Base-by-base conservation (phyloP, 78 protist genomes). In the Monosiga brevicollis region DNA sequence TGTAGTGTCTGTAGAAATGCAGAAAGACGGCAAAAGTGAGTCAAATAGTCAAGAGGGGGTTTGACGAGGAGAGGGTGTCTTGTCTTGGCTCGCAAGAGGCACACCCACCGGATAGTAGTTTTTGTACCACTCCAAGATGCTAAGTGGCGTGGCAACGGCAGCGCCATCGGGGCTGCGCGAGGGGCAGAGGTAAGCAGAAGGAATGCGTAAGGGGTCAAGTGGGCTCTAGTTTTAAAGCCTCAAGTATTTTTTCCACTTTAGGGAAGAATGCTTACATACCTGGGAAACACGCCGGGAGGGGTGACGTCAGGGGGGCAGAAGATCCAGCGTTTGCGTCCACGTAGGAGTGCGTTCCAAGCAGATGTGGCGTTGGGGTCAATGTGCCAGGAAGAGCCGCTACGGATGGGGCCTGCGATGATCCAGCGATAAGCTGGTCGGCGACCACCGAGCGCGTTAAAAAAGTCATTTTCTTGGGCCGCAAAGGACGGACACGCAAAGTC, bases 301-400 rank as follows among this genome's bases (percentile, higher is more conserved):
- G 80, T 32, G n/a, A 6, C 76, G 39, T 36, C 20, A 26, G 93
- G 93, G 26, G 93, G 90, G 42, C 54, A 85, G 70, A 90, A 1
- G 36, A 82, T n/a, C 91, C 90, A 90, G 1, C 54, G 39, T 81
- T 90, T 90, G n/a, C 15, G 26, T 0, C 91, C 93, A 38, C 72
- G 6, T 2, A 87, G 22, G 77, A 88, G 83, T n/a, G 84, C 85
- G 76, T 90, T 90, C 93, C 93, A 90, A 11, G 93, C 93, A 32
- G 70, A 0, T n/a, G 93, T 90, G 72, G 25, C 6, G 43, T 87
- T 84, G 39, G 93, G 93, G 74, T 90, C 93, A 34, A 38, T 79
- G 79, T 90, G 93, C 34, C 88, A 91, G 29, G 84, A 11, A 2
- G 86, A 72, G 41, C 93, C 93, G 23, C 78, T 38, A 9, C 88